Evolutionary conservation across 768 basidiomycete genomes (phyloP), one percentile per base, ranked within the genome.

Genomic region (Boletus sp.): DNA sequence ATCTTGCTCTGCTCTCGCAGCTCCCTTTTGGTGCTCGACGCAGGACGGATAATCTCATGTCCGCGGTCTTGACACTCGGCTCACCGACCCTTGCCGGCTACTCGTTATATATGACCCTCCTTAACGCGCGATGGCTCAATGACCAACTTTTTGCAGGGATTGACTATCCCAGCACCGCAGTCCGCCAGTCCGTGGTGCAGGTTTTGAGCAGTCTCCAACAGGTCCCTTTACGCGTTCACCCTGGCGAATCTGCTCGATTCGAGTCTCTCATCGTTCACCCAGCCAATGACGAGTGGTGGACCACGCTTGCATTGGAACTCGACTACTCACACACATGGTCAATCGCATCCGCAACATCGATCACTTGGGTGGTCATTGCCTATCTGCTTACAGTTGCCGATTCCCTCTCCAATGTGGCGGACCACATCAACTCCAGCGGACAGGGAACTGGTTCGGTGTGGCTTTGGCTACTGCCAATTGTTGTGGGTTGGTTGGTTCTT

Each of bases 1-100:
- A 78, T 71, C 72, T 82, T 12, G 78, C 80, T 1, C 59, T 82
- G 9, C 65, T 81, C 17, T 78, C 79, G 0, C 79, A 80, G 47
- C 73, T 82, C n/a, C 81, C 79, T 1, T 82, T 79, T 28, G 79
- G 79, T 6, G 70, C 75, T 29, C 68, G 61, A 12, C 72, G 73
- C 51, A 73, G 64, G 30, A 60, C 71, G n/a, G 77, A 78, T n/a
- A 78, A 81, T 48, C 63, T 80, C 37, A 68, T 73, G 58, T 75
- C 78, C 9, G 72, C 75, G 18, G 11, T 81, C 12, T 65, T 81
- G 35, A 75, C 78, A 1, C 61, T 81, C 30, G 80, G 80, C 1
- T 79, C 77, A 0, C 80, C 80, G 0, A 64, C 64, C 4, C 73
- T 81, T 6, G 78, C 80, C 1, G 76, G 73, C 5, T 81, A 80